Conservation (phyloP, 2,329 filamentous ascomycete genomes). For the Aspergillus neoniger region DNA sequence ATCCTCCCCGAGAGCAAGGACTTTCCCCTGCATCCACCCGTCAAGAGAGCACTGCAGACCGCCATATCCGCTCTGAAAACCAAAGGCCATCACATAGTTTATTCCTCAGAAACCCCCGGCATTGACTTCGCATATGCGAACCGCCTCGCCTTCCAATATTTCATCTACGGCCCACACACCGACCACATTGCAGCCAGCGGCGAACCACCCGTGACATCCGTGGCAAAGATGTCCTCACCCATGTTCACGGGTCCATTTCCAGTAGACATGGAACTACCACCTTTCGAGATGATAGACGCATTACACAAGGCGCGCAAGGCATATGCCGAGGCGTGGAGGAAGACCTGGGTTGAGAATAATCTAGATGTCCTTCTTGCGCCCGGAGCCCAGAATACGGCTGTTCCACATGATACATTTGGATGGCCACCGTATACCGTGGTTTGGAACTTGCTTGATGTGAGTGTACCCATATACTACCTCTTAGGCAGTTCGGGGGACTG, state of each 20-base stretch:
- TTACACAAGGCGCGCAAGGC: not conserved
- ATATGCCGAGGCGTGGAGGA: conserved; percentile 24
- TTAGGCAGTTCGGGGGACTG: too few relatives aligned
- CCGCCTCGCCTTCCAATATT: not conserved
- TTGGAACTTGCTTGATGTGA: not conserved
- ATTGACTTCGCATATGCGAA: not conserved
- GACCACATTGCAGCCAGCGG: not conserved
- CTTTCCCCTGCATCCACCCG: conserved; percentile 50
- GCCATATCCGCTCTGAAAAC: conserved; percentile 42
- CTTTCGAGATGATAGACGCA: not conserved
- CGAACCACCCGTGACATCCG: not conserved
- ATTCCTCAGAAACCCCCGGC: not conserved
- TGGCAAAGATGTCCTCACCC: not conserved
- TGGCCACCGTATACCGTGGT: conserved; percentile 12
- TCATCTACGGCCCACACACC: not conserved
- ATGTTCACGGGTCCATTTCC: not conserved
- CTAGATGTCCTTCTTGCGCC: conserved; percentile 54
- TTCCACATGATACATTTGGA: conserved; percentile 50
- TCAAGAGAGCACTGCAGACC: conserved; percentile 45
- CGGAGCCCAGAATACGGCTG: conserved; percentile 52
- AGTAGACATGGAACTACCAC: not conserved
- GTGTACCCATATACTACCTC: not conserved
- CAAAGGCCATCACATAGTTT: conserved; percentile 49
- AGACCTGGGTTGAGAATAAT: conserved; percentile 43
- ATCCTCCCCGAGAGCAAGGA: conserved; percentile 41